phyloP scores from a whole-genome alignment of 1,139 yeast genomes.

The Ashbya aceris region DNA sequence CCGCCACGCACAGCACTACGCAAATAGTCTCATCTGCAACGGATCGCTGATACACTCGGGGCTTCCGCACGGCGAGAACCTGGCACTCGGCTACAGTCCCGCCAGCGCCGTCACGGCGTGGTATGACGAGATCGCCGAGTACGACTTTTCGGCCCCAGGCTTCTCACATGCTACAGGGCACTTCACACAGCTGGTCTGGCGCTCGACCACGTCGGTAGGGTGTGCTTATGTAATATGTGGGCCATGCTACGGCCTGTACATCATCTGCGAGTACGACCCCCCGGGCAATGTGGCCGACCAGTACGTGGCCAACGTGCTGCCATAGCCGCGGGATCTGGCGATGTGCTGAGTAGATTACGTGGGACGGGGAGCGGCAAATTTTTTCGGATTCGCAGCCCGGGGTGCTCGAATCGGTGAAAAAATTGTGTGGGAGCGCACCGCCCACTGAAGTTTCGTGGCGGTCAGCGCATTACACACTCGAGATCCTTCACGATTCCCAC shows the following conservation, averaged over 20 bases:
- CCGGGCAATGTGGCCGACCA: slow-evolving; percentile 46
- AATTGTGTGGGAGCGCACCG: too few relatives aligned
- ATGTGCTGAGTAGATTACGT: neutral
- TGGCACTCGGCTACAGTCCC: slow-evolving; percentile 44
- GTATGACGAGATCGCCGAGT: slow-evolving; percentile 39
- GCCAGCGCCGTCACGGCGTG: slow-evolving; percentile 43
- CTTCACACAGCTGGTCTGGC: slow-evolving; percentile 48
- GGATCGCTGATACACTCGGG: slow-evolving; percentile 43
- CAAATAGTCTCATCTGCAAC: slow-evolving; percentile 38
- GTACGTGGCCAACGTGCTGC: slow-evolving; percentile 42
- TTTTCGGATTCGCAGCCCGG: neutral
- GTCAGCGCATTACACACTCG: too few relatives aligned
- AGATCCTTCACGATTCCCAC: too few relatives aligned
- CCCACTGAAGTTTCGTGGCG: too few relatives aligned
- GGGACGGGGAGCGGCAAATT: neutral
- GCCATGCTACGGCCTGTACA: slow-evolving; percentile 40
- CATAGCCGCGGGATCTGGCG: neutral
- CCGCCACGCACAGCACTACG: slow-evolving; percentile 34
- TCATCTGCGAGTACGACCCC: slow-evolving; percentile 45
- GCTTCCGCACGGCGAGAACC: slow-evolving; percentile 46
- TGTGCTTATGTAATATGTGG: slow-evolving; percentile 44
- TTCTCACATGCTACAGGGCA: slow-evolving; percentile 36
- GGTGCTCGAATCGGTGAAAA: too few relatives aligned
- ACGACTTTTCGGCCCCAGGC: slow-evolving; percentile 38
- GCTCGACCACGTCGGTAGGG: slow-evolving; percentile 36